Evolutionary conservation across 2,329 filamentous ascomycete species (phyloP).

Genomic region (Colletotrichum endophyticum): DNA sequence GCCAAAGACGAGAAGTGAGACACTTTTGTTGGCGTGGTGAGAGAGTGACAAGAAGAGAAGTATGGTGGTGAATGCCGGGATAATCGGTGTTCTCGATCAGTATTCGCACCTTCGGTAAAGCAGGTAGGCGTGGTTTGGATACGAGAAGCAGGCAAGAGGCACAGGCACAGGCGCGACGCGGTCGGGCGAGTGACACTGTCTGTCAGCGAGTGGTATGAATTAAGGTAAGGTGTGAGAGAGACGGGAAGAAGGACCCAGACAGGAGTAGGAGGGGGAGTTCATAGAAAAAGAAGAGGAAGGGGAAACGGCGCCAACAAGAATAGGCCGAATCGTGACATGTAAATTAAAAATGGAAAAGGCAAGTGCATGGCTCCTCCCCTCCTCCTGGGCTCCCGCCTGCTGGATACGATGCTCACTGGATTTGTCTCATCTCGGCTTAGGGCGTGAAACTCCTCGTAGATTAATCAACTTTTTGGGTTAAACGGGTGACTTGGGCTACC

Average conservation of each 20-base stretch:
- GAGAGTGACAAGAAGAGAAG: conserved; percentile 22
- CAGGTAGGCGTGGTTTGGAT: not conserved
- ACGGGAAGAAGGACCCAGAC: not conserved
- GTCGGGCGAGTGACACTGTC: conserved; percentile 2
- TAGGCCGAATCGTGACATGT: conserved; percentile 12
- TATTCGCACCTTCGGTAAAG: not conserved
- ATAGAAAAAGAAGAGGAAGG: not conserved
- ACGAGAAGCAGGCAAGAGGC: not conserved
- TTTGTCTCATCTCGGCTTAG: conserved; percentile 20
- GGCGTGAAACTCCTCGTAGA: no score
- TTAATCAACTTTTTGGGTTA: no score
- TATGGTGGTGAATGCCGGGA: not conserved
- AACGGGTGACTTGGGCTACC: no score
- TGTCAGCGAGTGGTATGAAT: not conserved
- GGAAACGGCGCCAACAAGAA: not conserved
- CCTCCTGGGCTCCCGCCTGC: conserved; percentile 5
- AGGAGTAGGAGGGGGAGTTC: not conserved
- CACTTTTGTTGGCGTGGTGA: not conserved
- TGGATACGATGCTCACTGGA: conserved; percentile 18
- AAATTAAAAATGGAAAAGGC: conserved; percentile 22
- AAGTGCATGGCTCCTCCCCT: not conserved
- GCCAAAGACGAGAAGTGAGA: not conserved
- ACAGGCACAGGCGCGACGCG: conserved; percentile 1
- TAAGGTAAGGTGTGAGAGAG: not conserved
- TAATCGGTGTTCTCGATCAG: not conserved